Conservation (phyloP, 2,329 filamentous ascomycete genomes). For the Rutstroemia sydowiana region DNA sequence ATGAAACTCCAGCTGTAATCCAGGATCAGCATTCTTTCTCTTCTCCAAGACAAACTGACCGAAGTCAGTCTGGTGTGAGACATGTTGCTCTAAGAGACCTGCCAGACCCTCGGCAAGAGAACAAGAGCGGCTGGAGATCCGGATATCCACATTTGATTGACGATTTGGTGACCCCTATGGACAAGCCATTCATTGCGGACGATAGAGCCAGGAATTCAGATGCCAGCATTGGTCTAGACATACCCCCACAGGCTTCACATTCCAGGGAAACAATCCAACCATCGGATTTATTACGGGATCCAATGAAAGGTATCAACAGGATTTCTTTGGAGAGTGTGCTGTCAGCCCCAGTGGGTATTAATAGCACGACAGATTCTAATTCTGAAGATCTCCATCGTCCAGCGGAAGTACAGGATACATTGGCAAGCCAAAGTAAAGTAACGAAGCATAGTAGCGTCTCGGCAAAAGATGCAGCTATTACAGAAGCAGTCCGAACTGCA, state of each 20-base stretch:
- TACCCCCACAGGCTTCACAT: slow-evolving; percentile 10
- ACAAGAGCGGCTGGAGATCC: slow-evolving; percentile 13
- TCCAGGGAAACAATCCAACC: slow-evolving; percentile 22
- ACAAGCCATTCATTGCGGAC: slow-evolving; percentile 8
- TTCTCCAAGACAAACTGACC: background rate
- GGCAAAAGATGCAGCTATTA: slow-evolving; percentile 21
- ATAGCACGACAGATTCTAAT: slow-evolving; percentile 9
- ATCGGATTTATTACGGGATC: slow-evolving; percentile 16
- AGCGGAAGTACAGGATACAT: background rate
- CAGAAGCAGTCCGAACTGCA: slow-evolving; percentile 20
- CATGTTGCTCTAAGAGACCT: background rate
- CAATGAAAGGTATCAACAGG: slow-evolving; percentile 11
- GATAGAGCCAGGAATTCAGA: background rate
- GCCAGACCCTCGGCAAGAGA: slow-evolving; percentile 1
- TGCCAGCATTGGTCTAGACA: slow-evolving; percentile 8
- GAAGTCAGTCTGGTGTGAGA: slow-evolving; percentile 6
- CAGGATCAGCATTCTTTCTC: slow-evolving; percentile 12
- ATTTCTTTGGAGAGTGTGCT: slow-evolving; percentile 16
- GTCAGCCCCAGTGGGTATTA: slow-evolving; percentile 18
- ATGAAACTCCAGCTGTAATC: slow-evolving; percentile 12
- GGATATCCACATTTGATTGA: slow-evolving; percentile 19
- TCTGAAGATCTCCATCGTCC: slow-evolving; percentile 11
- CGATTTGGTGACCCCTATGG: slow-evolving; percentile 15
- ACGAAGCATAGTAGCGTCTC: slow-evolving; percentile 17
- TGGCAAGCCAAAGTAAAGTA: slow-evolving; percentile 17